phyloP scores from a whole-genome alignment of 192 early-diverging fungal genomes.

The Coemansia sp. region DNA sequence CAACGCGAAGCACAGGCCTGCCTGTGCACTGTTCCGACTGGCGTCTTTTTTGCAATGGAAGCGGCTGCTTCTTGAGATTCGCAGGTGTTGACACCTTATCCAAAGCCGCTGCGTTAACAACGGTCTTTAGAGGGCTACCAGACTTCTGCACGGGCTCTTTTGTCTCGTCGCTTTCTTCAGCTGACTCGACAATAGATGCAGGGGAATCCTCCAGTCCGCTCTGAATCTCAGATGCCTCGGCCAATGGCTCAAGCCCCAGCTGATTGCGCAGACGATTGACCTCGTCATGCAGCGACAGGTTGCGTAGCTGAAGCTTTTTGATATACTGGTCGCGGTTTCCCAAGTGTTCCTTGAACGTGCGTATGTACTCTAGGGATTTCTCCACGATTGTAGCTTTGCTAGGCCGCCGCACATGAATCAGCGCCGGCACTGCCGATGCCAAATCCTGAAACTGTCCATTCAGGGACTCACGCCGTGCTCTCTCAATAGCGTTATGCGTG shows the following conservation, averaged over 20 bases:
- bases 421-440: constrained; percentile 73
- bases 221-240: constrained; percentile 25
- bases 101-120: background rate
- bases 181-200: background rate
- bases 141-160: constrained; percentile 5
- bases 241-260: constrained; percentile 58
- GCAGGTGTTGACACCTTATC: constrained; percentile 2
- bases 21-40: constrained; percentile 18
- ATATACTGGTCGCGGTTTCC: constrained; percentile 52
- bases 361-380: constrained; percentile 72
- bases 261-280: constrained; percentile 61
- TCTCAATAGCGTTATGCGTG: constrained; percentile 78
- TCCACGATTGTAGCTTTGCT: constrained; percentile 79
- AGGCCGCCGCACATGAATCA: constrained; percentile 70
- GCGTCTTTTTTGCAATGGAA: constrained; percentile 30
- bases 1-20: constrained; percentile 44
- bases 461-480: constrained; percentile 75
- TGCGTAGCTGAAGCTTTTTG: constrained; percentile 54
- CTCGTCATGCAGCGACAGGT: constrained; percentile 60
- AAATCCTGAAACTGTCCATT: constrained; percentile 81
- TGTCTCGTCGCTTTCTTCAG: constrained; percentile 15
- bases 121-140: constrained; percentile 10
- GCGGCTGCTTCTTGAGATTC: background rate
- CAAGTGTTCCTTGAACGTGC: constrained; percentile 47
- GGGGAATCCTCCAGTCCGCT: background rate